Evolutionary conservation across 805 yeast species (phyloP), one percentile per base, ranked within the genome.

Genomic region (Candida montana): DNA sequence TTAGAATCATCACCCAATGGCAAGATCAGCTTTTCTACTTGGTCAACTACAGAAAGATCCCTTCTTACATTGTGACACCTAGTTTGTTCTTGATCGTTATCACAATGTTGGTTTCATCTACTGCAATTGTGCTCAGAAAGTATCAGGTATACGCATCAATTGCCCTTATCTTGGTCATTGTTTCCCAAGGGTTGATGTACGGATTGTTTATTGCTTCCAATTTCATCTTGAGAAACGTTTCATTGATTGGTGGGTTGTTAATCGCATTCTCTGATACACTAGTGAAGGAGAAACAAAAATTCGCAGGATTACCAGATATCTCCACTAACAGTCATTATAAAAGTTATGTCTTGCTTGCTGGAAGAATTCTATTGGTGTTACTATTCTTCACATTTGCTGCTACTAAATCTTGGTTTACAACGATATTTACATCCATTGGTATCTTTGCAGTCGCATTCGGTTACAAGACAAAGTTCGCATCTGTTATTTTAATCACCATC

Each of bases 161-260:
- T 34, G 74, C 81, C 1, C 72, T 91, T 50, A 64, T 83, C 32
- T 69, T 72, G 7, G 91, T 89, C 48, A 86, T 91, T 27, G 57
- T 87, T 13, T 62, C 80, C 34, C 99, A 91, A 68, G 96, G 96
- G 6, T 50, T 90, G 12, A 84, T 84, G 46, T 91, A 91, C 59
- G 98, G 98, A 5, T 71, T 90, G 48, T 76, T 87, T 49, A 79
- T 83, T 53, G 95, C 90, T 54, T 71, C 83, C 24, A 77, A 77
- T 44, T 91, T 90, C 65, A 78, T 93, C 54, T 73, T 88, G 56
- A 80, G 97, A 67, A 89, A 88, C 61, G 69, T 90, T 51, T 83
- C 95, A 18, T 91, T 91, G 38, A 81, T 88, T 50, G 99, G 99
- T 35, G 98, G 98, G 7, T 73, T 91, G 48, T 67, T 91, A 52